A percentile compares a stretch with the other conserved stretches of the same genome.
phyloP scores from a whole-genome alignment of 345 rosid genomes.

The Anastatica hierochuntica region DNA sequence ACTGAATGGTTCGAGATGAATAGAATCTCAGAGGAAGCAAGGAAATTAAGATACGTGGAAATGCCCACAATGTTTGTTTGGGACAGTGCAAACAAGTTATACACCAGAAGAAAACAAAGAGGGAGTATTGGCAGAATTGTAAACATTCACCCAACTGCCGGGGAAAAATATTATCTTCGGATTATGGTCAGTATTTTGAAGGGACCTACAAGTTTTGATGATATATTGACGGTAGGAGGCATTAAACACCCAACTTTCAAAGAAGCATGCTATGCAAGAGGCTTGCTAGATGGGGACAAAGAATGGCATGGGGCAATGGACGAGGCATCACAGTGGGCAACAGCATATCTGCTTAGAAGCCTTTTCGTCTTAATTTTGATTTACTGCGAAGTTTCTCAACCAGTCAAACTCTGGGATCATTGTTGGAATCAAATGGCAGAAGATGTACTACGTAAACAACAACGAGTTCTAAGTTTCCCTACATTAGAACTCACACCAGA shows the following conservation, averaged over 20 bases:
- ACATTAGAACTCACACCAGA: too few relatives aligned
- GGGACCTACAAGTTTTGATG: neutral
- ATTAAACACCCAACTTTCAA: too few relatives aligned
- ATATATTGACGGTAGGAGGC: neutral
- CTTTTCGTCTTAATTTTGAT: neutral
- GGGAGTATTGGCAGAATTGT: neutral
- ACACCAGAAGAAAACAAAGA: neutral
- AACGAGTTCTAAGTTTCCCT: too few relatives aligned
- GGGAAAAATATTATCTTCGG: neutral
- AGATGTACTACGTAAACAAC: too few relatives aligned
- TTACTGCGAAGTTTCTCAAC: neutral
- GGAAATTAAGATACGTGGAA: neutral
- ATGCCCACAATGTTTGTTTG: neutral
- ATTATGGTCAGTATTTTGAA: neutral
- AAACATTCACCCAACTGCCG: neutral
- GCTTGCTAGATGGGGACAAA: neutral
- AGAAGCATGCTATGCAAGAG: neutral
- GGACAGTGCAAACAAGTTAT: neutral
- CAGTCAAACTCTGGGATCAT: neutral
- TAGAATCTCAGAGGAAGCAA: neutral
- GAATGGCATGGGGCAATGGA: neutral
- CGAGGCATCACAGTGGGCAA: neutral
- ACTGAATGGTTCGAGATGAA: neutral
- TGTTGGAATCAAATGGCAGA: too few relatives aligned
- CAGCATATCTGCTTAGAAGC: neutral